Conservation (phyloP, 306 rosid species). For the Cucurbita moschata region DNA sequence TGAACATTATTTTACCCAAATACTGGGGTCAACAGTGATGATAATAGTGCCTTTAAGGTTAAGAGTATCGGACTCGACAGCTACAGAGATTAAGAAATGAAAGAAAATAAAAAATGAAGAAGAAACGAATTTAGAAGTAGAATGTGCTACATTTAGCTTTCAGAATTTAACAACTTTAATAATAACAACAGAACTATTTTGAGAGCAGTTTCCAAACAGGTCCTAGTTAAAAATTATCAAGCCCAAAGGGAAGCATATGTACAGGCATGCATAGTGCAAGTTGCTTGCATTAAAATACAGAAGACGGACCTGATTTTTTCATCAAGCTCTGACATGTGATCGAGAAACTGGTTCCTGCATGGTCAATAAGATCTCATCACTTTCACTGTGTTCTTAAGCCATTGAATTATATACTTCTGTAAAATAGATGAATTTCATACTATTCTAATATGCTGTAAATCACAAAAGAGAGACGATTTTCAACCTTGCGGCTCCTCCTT, state of each 20-base stretch:
- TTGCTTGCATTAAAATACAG: neutral
- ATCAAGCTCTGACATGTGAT: conserved; percentile 43
- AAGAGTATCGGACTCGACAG: too few species aligned
- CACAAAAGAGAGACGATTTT: neutral
- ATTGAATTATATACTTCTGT: neutral
- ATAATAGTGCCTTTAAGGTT: neutral
- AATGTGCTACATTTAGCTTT: too few species aligned
- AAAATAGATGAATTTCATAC: neutral
- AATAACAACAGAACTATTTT: neutral
- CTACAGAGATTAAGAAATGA: too few species aligned
- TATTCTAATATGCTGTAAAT: neutral
- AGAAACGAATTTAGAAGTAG: too few species aligned
- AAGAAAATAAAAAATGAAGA: too few species aligned
- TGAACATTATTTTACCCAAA: neutral
- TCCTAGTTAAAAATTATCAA: neutral
- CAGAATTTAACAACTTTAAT: neutral
- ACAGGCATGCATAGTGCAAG: neutral
- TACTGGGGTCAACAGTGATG: neutral
- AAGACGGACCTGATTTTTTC: conserved; percentile 42
- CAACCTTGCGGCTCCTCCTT: conserved; percentile 40
- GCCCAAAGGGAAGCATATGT: neutral
- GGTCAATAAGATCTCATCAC: neutral
- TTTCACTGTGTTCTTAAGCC: neutral
- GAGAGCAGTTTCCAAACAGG: neutral
- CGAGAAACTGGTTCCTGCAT: conserved; percentile 46